Conservation (phyloP, 352 stramenopile species). For the Lagenidium sp. region DNA sequence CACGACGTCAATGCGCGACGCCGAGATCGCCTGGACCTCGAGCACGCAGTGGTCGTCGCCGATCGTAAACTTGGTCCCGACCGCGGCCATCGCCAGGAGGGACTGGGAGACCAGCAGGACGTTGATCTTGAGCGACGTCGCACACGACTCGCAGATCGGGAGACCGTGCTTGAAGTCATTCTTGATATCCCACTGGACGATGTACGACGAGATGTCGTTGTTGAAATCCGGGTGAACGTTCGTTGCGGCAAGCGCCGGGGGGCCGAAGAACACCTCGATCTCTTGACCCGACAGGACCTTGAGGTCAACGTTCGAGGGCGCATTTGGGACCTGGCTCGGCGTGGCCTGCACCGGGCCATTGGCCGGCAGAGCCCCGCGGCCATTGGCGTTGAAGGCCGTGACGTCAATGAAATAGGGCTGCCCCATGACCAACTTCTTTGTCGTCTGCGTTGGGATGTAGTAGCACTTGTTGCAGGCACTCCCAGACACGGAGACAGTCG, state of each 20-base stretch:
- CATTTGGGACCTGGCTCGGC: constrained; percentile 79
- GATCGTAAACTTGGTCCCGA: constrained; percentile 39
- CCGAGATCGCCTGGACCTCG: constrained; percentile 9
- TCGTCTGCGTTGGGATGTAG: constrained; percentile 48
- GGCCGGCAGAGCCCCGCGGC: constrained; percentile 37
- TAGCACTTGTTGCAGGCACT: constrained; percentile 55
- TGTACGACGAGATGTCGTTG: constrained; percentile 83
- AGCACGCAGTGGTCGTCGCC: constrained; percentile 41
- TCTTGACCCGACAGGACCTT: constrained; percentile 82
- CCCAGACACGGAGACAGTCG: constrained; percentile 26
- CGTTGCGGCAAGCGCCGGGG: constrained; percentile 39
- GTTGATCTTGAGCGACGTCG: constrained; percentile 24
- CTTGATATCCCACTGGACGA: constrained; percentile 83
- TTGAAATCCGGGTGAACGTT: constrained; percentile 63
- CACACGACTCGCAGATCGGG: constrained; percentile 36
- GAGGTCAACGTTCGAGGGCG: constrained; percentile 84
- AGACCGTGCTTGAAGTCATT: constrained; percentile 60
- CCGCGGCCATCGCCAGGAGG: constrained; percentile 15
- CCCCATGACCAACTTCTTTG: constrained; percentile 46
- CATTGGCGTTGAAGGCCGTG: constrained; percentile 67
- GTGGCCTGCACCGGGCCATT: constrained; percentile 24
- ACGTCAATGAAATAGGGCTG: constrained; percentile 75
- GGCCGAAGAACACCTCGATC: constrained; percentile 86
- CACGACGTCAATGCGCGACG: constrained; percentile 12
- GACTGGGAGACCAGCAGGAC: constrained; percentile 29